Evolutionary conservation across 2,329 filamentous ascomycete species (phyloP).

Genomic region (Grosmannia huntii): DNA sequence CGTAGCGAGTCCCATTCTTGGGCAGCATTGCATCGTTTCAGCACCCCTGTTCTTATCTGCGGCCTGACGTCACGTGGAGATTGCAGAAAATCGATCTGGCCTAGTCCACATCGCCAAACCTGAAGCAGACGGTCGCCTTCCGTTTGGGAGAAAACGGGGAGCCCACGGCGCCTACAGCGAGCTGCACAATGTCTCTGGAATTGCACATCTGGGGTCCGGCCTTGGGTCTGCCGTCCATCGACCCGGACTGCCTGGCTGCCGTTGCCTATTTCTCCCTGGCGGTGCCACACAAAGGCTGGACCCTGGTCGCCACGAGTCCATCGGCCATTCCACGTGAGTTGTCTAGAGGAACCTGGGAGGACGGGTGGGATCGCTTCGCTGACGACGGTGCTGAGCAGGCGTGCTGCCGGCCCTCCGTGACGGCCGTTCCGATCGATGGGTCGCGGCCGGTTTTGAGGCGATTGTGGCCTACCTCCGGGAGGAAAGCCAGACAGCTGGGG

Average conservation of each 20-base stretch:
- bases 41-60: not conserved
- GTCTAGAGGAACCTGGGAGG: too few species aligned
- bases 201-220: conserved; percentile 86
- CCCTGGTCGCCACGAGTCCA: conserved; percentile 58
- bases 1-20: not conserved
- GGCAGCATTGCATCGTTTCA: not conserved
- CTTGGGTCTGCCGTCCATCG: conserved; percentile 79
- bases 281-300: conserved; percentile 45
- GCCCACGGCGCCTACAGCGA: not conserved
- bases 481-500: not conserved
- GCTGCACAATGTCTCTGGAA: conserved; percentile 38
- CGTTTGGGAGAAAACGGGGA: not conserved
- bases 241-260: conserved; percentile 77
- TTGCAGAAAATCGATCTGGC: too few species aligned
- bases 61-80: not conserved
- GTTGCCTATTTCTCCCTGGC: conserved; percentile 63
- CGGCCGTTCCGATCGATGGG: conserved; percentile 35
- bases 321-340: conserved; percentile 43
- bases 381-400: conserved; percentile 27
- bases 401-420: conserved; percentile 42
- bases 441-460: conserved; percentile 44
- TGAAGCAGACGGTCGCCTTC: not conserved
- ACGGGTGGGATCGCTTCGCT: too few species aligned
- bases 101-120: not conserved
- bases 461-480: conserved; percentile 45